These are phyloP conservation scores for Stemphylium lycopersici DNA, from an alignment of 2,329 filamentous ascomycete genomes.

Conservation along the genomic window DNA sequence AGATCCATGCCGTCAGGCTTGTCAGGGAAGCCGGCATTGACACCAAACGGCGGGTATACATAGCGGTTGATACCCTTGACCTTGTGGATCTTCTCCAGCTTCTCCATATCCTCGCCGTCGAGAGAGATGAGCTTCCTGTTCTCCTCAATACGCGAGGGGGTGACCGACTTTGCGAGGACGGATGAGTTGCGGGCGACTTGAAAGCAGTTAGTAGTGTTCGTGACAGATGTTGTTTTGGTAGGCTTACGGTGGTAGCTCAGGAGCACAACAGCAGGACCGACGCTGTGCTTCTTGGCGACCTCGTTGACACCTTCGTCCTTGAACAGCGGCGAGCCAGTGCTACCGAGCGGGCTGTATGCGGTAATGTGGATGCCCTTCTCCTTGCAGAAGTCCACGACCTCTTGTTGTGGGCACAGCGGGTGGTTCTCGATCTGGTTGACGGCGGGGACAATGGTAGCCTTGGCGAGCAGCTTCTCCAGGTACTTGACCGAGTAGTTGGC, in stretches of 20 bases:
- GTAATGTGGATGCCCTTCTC: conserved; percentile 73
- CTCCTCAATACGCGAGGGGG: conserved; percentile 69
- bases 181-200: conserved; percentile 70
- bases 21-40: conserved; percentile 57
- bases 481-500: conserved; percentile 58
- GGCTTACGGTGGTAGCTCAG: conserved; percentile 74
- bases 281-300: conserved; percentile 58
- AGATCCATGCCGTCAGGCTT: conserved; percentile 50
- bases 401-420: conserved; percentile 72
- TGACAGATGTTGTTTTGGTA: neutral
- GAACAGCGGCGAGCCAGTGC: conserved; percentile 57
- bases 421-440: conserved; percentile 79
- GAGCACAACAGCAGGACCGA: conserved; percentile 62
- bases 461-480: conserved; percentile 58
- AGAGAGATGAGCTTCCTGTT: conserved; percentile 72
- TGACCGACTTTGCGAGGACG: conserved; percentile 76
- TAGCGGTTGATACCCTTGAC: conserved; percentile 55
- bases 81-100: conserved; percentile 54
- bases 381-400: conserved; percentile 72
- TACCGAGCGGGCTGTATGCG: conserved; percentile 65
- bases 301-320: conserved; percentile 55
- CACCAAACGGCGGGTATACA: conserved; percentile 58
- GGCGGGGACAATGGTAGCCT: conserved; percentile 68
- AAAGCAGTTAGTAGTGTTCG: conserved; percentile 1
- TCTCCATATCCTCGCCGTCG: conserved; percentile 66